A percentile compares a stretch with the other conserved stretches of the same genome.
Evolutionary conservation across 1,139 yeast species (phyloP).

Genomic region (Geotrichum macrosporum): DNA sequence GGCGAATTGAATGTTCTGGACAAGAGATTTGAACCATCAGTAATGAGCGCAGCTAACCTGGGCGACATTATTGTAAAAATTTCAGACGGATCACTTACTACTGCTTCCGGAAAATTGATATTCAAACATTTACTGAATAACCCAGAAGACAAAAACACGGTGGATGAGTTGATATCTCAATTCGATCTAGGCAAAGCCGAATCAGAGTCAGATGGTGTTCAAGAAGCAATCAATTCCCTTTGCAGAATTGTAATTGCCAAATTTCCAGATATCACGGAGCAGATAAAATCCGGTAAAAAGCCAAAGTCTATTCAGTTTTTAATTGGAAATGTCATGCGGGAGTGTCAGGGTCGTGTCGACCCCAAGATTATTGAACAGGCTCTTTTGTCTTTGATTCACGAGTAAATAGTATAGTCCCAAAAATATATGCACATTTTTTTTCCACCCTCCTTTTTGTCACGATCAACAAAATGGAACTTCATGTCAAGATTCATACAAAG

Average conservation of each 20-base stretch:
- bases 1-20: conserved; percentile 62
- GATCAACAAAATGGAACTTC: conserved; percentile 3
- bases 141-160: conserved; percentile 36
- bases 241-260: conserved; percentile 51
- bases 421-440: conserved; percentile 1
- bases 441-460: not conserved
- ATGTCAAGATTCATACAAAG: conserved; percentile 26
- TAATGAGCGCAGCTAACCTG: conserved; percentile 37
- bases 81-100: conserved; percentile 42
- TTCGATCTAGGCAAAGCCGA: conserved; percentile 49
- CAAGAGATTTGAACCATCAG: conserved; percentile 35
- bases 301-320: conserved; percentile 63
- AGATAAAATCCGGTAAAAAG: conserved; percentile 55
- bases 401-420: not conserved
- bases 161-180: conserved; percentile 49
- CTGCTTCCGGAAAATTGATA: conserved; percentile 62
- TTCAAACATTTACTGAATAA: conserved; percentile 55
- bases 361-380: conserved; percentile 26
- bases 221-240: conserved; percentile 47
- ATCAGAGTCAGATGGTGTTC: conserved; percentile 32
- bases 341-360: conserved; percentile 53
- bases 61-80: conserved; percentile 46
- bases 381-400: conserved; percentile 5
- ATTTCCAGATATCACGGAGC: conserved; percentile 56
- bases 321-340: conserved; percentile 81